Percentiles rank a stretch among this genome's conserved stretches.
phyloP scores from a whole-genome alignment of 768 basidiomycete genomes.

The Trametes punicea region DNA sequence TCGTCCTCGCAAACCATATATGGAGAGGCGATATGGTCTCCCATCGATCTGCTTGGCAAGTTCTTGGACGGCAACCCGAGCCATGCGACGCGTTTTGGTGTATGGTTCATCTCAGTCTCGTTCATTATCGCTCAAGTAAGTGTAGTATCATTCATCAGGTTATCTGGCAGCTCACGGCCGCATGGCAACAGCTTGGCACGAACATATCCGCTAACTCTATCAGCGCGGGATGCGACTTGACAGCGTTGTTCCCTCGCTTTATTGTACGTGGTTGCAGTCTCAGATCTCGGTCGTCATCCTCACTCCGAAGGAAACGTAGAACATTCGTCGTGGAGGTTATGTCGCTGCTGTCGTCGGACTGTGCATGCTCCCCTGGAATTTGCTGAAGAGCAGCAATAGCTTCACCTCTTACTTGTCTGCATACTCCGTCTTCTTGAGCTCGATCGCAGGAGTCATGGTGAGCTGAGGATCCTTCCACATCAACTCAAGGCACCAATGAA shows the following conservation, averaged over 20 bases:
- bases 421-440: conserved; percentile 78
- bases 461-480: conserved; percentile 21
- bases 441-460: conserved; percentile 80
- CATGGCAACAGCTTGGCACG: conserved; percentile 41
- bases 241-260: conserved; percentile 72
- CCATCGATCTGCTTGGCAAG: conserved; percentile 63
- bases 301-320: conserved; percentile 35
- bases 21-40: conserved; percentile 76
- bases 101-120: conserved; percentile 75
- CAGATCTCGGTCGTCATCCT: not conserved
- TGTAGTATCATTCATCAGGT: not conserved
- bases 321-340: conserved; percentile 83
- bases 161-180: conserved; percentile 1
- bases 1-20: conserved; percentile 75
- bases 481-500: no score
- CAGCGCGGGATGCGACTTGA: conserved; percentile 80
- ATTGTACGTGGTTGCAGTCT: conserved; percentile 43
- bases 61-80: conserved; percentile 67
- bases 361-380: conserved; percentile 74
- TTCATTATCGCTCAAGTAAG: conserved; percentile 75
- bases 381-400: conserved; percentile 66
- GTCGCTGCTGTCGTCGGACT: conserved; percentile 76
- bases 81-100: conserved; percentile 64
- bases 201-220: conserved; percentile 84
- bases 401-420: conserved; percentile 82